Evolutionary conservation across 2,329 filamentous ascomycete genomes (phyloP), one percentile per base, ranked within the genome.

Genomic region (Hypoxylon sp.): DNA sequence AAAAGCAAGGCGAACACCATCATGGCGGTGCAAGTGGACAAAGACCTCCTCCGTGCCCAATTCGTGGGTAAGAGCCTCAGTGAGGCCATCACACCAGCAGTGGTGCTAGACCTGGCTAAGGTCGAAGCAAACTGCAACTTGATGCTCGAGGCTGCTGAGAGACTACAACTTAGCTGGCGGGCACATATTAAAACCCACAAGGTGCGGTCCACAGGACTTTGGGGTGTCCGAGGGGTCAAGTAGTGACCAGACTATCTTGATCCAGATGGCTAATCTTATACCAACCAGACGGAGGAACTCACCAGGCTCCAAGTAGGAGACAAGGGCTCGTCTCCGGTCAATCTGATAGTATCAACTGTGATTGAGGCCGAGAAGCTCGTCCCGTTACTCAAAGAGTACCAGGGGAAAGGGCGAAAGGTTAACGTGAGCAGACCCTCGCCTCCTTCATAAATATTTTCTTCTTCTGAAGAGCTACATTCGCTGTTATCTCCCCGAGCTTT

Each of bases 121-220:
- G 81, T 93, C 24, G 83, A 86, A 60, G 81, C 84, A 53, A 94
- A 95, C 75, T 95, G 92, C 79, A 80, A 83, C 67, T 83, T 87
- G 37, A 94, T 96, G 91, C 86, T 94, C 5, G 82, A 88, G 11
- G 87, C 91, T 0, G 85, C 87, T 13, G 78, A 85, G 44, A 80
- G 81, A 54, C 80, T 94, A 13, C 83, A 85, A 0, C 83, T 94
- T 24, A 86, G 85, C 5, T 95, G 93, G 82, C 84, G 93, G 65
- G 90, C 91, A 1, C 93, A 96, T 78, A 88, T 95, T 66, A 96
- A 96, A 81, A 94, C 92, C 22, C 93, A 96, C 79, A 96, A 96
- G 83, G 91, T 91, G 79, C 14, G 52, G 19, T 13, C 47, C 51
- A 13, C 14, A 14, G 11, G 31, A 35, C 6, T 19, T 24, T 6